Evolutionary conservation across 768 basidiomycete genomes (phyloP), one percentile per base, ranked within the genome.

Genomic region (Leccinum fibrillosum): DNA sequence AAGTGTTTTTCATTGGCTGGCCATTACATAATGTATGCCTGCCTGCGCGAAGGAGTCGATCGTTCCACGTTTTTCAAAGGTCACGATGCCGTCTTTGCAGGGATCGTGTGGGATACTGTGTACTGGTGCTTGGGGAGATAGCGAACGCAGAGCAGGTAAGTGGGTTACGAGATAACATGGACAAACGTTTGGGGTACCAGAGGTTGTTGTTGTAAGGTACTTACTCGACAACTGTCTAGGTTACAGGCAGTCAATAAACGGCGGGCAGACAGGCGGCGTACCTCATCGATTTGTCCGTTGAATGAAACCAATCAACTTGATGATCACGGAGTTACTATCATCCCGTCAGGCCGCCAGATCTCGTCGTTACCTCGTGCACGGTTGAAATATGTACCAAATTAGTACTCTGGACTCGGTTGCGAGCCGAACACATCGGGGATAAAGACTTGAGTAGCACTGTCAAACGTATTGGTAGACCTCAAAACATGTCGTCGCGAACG

Each of bases 281-380:
- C 78, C 67, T 55, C 69, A n/a, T 11, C 63, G 48, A 77, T 70
- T 62, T 3, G 84, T 82, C 53, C 84, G 84, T 45, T 2, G 19
- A 10, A 45, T 45, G 21, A 45, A 39, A 45, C 19, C 44, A 19
- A 45, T 45, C 4, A 15, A 23, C 45, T 12, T 1, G 4, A 47
- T 23, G 3, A 23, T 23, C 45, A 47, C 12, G 45, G 45, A 23
- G 45, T 47, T 23, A 3, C 45, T 10, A 13, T 47, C 21, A n/a
- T 21, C 45, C 13, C 45, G 12, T 23, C 7, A 9, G 21, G 74
- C 39, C 88, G 76, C 86, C 87, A 89, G 58, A 89, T 82, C 58
- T 77, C 85, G 71, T 90, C 86, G 1, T 70, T 80, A 35, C 87
- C 88, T 85, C 88, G 55, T 30, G 49, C 7, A n/a, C 19, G 23